Conservation (phyloP, 305 asterid species). For the Rubia peregrina region DNA sequence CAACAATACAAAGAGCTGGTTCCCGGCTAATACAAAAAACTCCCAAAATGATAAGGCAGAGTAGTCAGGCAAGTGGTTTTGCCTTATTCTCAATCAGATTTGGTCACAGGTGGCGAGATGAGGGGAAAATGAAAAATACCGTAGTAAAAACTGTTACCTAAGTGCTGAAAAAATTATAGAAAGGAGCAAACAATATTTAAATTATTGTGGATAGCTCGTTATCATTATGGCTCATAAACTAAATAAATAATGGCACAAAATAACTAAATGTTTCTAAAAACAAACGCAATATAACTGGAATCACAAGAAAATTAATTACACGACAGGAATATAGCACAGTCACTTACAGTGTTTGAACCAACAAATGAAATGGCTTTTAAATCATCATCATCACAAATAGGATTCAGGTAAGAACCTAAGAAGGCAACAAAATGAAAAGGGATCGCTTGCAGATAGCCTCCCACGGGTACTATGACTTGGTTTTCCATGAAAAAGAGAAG, state of each 20-base stretch:
- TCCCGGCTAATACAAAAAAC: not conserved
- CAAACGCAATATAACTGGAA: not conserved
- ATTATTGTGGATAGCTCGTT: not conserved
- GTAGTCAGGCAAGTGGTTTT: not conserved
- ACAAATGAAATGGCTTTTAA: conserved; percentile 47
- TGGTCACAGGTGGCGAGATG: not conserved
- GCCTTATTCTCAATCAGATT: too few species aligned
- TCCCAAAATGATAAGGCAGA: not conserved
- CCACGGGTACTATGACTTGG: conserved; percentile 74
- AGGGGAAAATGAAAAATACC: not conserved
- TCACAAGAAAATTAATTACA: not conserved
- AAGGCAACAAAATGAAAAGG: conserved; percentile 49
- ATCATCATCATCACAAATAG: conserved; percentile 49
- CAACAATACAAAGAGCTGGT: not conserved
- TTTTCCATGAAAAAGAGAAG: conserved; percentile 83
- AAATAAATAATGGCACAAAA: not conserved
- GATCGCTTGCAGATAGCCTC: conserved; percentile 58
- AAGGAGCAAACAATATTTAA: not conserved
- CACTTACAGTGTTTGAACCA: conserved; percentile 42
- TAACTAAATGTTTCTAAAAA: not conserved
- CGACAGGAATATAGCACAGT: not conserved
- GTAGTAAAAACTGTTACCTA: too few species aligned
- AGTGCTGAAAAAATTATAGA: not conserved
- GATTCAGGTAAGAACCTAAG: conserved; percentile 69
- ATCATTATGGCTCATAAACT: not conserved